A percentile compares a stretch with the other conserved stretches of the same genome.
These are phyloP conservation scores for Sporobolomyces pararoseus DNA, from an alignment of 768 basidiomycete species.

Conservation along the genomic window DNA sequence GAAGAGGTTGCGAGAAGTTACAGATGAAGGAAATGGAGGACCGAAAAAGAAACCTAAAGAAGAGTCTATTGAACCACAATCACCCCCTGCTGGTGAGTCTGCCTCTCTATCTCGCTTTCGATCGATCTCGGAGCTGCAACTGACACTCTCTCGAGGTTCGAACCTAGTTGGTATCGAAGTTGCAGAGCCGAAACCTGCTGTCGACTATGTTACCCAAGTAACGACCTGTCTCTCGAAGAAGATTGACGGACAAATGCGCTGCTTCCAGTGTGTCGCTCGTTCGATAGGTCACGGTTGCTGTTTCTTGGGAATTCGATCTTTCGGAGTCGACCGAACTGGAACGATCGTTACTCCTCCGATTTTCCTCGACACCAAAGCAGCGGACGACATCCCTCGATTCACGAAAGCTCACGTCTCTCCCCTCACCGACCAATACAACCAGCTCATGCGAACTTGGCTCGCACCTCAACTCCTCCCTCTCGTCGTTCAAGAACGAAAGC, in stretches of 20 bases:
- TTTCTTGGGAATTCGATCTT: conserved; percentile 32
- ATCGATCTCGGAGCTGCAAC: no score
- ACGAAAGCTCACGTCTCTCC: conserved; percentile 15
- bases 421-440: conserved; percentile 8
- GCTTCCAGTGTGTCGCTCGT: conserved; percentile 38
- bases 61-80: conserved; percentile 7
- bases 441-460: conserved; percentile 32
- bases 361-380: not conserved
- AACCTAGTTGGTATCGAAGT: no score
- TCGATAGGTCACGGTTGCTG: conserved; percentile 28
- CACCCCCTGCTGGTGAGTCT: not conserved
- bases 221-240: conserved; percentile 39
- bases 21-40: conserved; percentile 6
- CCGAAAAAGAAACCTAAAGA: conserved; percentile 6
- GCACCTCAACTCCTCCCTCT: conserved; percentile 10
- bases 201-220: conserved; percentile 8
- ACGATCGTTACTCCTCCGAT: conserved; percentile 9
- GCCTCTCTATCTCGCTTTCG: no score
- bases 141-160: no score
- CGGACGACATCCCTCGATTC: conserved; percentile 17
- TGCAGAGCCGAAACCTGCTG: not conserved
- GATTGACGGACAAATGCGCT: conserved; percentile 24
- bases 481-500: conserved; percentile 12
- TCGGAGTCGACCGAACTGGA: conserved; percentile 23
- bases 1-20: conserved; percentile 1